These are phyloP conservation scores for Sporisorium reilianum DNA, from an alignment of 1,284 basidiomycete species.

Conservation along the genomic window DNA sequence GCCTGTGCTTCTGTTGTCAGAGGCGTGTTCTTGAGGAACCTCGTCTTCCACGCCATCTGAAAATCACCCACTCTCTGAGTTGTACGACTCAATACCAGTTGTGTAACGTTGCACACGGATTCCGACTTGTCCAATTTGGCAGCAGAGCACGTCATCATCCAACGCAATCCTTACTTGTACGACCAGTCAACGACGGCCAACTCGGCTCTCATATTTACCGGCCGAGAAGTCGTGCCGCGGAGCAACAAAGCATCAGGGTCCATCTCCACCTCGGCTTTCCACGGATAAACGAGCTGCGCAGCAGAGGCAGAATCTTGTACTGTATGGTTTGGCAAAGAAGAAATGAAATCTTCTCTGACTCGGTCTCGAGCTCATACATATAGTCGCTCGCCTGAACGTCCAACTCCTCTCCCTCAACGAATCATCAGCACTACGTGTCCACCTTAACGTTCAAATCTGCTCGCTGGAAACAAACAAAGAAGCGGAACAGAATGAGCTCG, in stretches of 20 bases:
- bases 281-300: background rate
- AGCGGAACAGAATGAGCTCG: slow-evolving; percentile 18
- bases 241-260: background rate
- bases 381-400: background rate
- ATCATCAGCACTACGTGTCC: background rate
- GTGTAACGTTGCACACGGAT: no score
- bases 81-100: no score
- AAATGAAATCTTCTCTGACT: background rate
- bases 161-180: no score
- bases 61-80: no score
- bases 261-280: background rate
- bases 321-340: background rate
- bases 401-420: background rate
- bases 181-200: no score
- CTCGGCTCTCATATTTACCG: no score
- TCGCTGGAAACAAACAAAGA: background rate
- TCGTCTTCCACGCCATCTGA: no score
- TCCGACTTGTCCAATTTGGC: no score
- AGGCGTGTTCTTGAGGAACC: no score
- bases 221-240: background rate
- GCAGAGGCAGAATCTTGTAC: background rate
- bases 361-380: background rate
- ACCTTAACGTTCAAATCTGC: background rate
- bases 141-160: no score
- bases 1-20: no score